A percentile compares a stretch with the other conserved stretches of the same genome.
phyloP scores from a whole-genome alignment of 116 monocot species.

The Phalaenopsis hybrid region DNA sequence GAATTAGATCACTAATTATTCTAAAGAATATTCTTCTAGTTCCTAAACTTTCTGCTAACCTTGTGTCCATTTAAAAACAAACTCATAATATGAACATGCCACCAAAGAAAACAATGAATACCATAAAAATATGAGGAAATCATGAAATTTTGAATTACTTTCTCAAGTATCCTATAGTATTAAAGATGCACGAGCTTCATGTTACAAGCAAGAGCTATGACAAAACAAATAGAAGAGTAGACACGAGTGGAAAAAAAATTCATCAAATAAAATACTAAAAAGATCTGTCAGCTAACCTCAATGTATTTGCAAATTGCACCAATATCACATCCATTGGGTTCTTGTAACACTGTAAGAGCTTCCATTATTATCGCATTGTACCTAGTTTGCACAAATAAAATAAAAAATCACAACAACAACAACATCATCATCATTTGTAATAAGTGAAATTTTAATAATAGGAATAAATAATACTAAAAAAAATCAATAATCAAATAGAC shows the following conservation, averaged over 20 bases:
- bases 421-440: background rate
- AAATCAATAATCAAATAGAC: too few relatives aligned
- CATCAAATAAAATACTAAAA: background rate
- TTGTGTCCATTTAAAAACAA: too few relatives aligned
- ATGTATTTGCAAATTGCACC: slow-evolving; percentile 55
- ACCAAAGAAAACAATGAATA: background rate
- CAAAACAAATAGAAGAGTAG: background rate
- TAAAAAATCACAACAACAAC: background rate
- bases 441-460: too few relatives aligned
- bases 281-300: slow-evolving; percentile 36
- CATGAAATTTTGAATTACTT: background rate
- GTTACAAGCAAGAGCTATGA: background rate
- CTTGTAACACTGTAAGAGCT: slow-evolving; percentile 56
- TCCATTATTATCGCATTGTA: slow-evolving; percentile 61
- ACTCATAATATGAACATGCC: background rate
- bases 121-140: background rate
- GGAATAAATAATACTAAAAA: too few relatives aligned
- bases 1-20: too few relatives aligned
- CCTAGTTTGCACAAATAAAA: slow-evolving; percentile 15
- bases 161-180: background rate
- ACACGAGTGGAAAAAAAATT: background rate
- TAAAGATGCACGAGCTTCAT: background rate
- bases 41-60: too few relatives aligned
- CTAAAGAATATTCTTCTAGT: too few relatives aligned
- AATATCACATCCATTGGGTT: slow-evolving; percentile 64